Conservation (phyloP, 805 yeast genomes). For the Starmerella ratchasimensis region DNA sequence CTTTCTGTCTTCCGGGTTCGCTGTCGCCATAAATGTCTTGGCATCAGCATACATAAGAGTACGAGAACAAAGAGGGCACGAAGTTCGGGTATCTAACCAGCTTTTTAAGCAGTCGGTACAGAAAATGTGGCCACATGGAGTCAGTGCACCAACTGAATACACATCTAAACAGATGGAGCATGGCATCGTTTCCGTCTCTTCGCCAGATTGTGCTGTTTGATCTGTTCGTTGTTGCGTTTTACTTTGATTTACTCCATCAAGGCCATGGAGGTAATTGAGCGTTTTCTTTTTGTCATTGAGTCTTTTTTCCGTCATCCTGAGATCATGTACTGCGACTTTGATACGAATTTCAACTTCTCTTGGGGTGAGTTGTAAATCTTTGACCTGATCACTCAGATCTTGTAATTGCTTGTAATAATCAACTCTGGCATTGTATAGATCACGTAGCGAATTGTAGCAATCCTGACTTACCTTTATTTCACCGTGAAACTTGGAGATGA, state of each 20-base stretch:
- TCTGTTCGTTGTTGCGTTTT: neutral
- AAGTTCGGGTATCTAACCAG: slow-evolving; percentile 48
- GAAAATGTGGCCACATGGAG: slow-evolving; percentile 85
- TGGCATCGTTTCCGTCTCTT: neutral
- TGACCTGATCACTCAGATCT: slow-evolving; percentile 70
- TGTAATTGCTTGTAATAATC: slow-evolving; percentile 77
- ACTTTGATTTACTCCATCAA: slow-evolving; percentile 8
- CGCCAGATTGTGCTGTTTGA: neutral
- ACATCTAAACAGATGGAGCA: slow-evolving; percentile 71
- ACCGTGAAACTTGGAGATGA: slow-evolving; percentile 30
- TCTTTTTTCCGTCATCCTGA: slow-evolving; percentile 1
- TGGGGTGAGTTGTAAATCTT: slow-evolving; percentile 37
- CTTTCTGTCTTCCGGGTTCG: neutral
- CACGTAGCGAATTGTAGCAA: slow-evolving; percentile 40
- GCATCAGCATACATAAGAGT: neutral
- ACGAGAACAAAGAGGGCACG: slow-evolving; percentile 76
- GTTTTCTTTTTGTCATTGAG: slow-evolving; percentile 12
- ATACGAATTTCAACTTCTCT: too few relatives aligned
- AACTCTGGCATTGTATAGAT: slow-evolving; percentile 64
- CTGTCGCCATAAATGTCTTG: slow-evolving; percentile 1
- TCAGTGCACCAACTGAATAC: slow-evolving; percentile 62
- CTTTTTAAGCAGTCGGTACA: slow-evolving; percentile 66
- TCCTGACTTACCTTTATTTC: slow-evolving; percentile 31
- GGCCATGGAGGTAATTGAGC: slow-evolving; percentile 19
- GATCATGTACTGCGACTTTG: too few relatives aligned